Conservation (phyloP, 768 basidiomycete genomes). For the Dictyophora rubrovolvata region DNA sequence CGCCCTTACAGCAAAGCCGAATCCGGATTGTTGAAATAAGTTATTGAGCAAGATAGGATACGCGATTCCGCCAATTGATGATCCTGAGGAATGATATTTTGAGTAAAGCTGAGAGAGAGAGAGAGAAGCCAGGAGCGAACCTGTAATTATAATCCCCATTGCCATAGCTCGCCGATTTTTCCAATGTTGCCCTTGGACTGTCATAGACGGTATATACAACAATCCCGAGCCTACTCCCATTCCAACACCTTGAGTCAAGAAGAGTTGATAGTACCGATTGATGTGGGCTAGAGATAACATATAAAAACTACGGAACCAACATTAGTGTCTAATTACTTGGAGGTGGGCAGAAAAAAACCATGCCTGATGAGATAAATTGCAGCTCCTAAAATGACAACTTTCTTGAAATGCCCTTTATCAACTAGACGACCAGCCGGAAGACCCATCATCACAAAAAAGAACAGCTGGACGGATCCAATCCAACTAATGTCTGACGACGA, state of each 20-base stretch:
- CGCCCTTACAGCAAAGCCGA: slow-evolving; percentile 37
- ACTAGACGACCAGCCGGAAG: background rate
- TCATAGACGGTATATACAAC: background rate
- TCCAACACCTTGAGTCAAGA: background rate
- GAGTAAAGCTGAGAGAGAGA: too few species aligned
- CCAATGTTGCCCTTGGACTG: background rate
- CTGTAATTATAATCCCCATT: slow-evolving; percentile 40
- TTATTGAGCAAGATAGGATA: background rate
- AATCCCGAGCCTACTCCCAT: background rate
- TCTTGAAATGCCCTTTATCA: background rate
- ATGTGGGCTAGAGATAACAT: slow-evolving; percentile 37
- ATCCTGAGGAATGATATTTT: background rate
- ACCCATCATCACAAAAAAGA: background rate
- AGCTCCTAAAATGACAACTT: background rate
- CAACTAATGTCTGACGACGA: background rate
- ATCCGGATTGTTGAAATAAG: slow-evolving; percentile 21
- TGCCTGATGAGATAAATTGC: background rate
- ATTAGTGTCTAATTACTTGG: background rate
- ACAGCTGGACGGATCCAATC: background rate
- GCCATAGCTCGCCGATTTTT: slow-evolving; percentile 32
- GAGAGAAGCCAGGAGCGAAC: background rate
- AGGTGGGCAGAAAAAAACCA: background rate
- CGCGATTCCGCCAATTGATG: slow-evolving; percentile 12
- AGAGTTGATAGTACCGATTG: slow-evolving; percentile 1
- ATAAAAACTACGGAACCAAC: slow-evolving; percentile 29